Evolutionary conservation across 2,329 filamentous ascomycete genomes (phyloP), one percentile per base, ranked within the genome.

Genomic region (Colletotrichum sojae): DNA sequence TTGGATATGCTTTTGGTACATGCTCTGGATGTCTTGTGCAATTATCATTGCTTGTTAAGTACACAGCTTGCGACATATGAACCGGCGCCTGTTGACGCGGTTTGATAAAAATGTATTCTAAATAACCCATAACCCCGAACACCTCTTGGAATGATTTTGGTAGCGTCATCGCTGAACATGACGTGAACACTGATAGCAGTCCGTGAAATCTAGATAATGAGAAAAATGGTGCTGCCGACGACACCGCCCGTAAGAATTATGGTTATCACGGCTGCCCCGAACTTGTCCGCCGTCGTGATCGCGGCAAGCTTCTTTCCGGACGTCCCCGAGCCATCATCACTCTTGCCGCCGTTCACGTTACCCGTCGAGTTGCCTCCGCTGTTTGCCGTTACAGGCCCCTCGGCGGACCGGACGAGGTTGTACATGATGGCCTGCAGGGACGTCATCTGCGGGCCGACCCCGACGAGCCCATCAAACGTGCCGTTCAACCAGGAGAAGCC

Each of bases 211-310:
- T 67, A 67, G 12, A 57, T 45, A n/a, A 57, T 31, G 18, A 68
- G 39, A 27, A 68, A 65, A 13, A 46, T 27, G 15, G 45, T 65
- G 3, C 65, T 54, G 5, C 80, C 79, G 1, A 84, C 65, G 4
- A 80, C 79, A 25, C 83, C 80, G 9, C 84, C 74, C 2, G 93
- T 76, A 6, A 91, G 77, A 4, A 90, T 60, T 1, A 88, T 78
- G 1, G 92, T 95, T 58, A 84, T 71, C 69, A 94, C 86, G 9
- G 88, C 88, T 43, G 92, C 92, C 12, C 92, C 93, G 6, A 88
- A 91, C 71, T 83, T 88, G 75, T 95, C 92, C 6, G 84, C 89
- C 1, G 83, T 84, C 2, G 87, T 88, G 15, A 82, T 77, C 0
- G 76, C 77, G 6, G 45, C 36, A 3, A 46, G 16, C 16, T 49